Conservation (phyloP, 768 basidiomycete genomes). For the Leccinum sublutescens region DNA sequence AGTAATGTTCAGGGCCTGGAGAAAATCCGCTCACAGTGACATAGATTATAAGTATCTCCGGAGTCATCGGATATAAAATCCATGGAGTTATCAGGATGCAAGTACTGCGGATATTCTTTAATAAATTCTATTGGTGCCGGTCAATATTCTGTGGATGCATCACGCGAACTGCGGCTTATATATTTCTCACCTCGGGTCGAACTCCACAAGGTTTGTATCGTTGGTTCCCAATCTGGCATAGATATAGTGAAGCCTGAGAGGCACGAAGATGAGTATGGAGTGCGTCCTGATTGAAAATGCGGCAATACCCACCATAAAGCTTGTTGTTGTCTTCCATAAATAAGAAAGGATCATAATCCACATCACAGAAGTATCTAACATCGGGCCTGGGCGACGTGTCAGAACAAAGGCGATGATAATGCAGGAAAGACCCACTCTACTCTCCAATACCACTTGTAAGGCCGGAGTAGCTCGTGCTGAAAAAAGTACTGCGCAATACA, state of each 20-base stretch:
- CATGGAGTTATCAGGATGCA: constrained; percentile 59
- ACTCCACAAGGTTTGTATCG: constrained; percentile 64
- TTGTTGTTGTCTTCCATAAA: constrained; percentile 54
- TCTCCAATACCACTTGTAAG: constrained; percentile 63
- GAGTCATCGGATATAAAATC: constrained; percentile 64
- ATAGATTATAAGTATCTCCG: constrained; percentile 61
- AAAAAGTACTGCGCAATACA: constrained; percentile 47
- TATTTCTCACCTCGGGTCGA: constrained; percentile 50
- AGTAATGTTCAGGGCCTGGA: neutral
- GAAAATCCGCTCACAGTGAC: constrained; percentile 49
- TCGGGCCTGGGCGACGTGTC: constrained; percentile 36
- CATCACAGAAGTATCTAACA: constrained; percentile 54
- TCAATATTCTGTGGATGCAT: constrained; percentile 27
- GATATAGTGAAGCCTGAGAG: constrained; percentile 57
- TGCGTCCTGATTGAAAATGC: neutral
- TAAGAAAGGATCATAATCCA: constrained; percentile 50
- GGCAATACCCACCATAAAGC: constrained; percentile 41
- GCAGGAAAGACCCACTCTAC: constrained; percentile 42
- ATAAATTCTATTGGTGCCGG: constrained; percentile 52
- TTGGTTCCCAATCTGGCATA: constrained; percentile 61
- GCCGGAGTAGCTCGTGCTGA: constrained; percentile 48
- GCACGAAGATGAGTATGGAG: neutral
- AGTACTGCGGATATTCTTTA: constrained; percentile 49
- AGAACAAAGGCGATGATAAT: neutral
- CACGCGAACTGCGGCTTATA: constrained; percentile 10